phyloP scores from a whole-genome alignment of 257 asterid species.

The Striga asiatica region DNA sequence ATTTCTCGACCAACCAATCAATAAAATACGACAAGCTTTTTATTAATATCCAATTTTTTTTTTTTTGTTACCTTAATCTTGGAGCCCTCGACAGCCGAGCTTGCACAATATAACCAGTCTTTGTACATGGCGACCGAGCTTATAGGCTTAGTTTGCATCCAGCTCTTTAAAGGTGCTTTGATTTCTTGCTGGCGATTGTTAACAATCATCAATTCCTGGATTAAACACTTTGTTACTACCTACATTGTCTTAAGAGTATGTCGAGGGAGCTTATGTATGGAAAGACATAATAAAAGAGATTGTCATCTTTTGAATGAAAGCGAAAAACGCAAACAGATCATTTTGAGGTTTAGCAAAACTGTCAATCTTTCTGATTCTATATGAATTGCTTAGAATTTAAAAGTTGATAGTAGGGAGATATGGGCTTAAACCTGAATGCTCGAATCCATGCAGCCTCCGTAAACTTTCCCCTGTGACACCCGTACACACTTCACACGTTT shows the following conservation, averaged over 20 bases:
- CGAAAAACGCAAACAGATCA: no score
- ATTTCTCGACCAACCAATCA: slow-evolving; percentile 2
- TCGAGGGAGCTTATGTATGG: no score
- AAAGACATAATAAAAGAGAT: background rate
- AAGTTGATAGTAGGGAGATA: background rate
- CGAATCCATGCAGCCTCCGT: slow-evolving; percentile 74
- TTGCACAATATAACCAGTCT: slow-evolving; percentile 71
- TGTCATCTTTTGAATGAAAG: background rate
- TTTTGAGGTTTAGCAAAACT: no score
- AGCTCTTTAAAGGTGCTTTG: slow-evolving; percentile 60
- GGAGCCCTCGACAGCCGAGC: slow-evolving; percentile 55
- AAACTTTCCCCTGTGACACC: slow-evolving; percentile 57
- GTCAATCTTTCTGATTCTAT: background rate
- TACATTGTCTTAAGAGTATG: background rate
- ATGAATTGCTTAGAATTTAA: no score
- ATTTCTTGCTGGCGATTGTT: slow-evolving; percentile 64
- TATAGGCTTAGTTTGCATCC: slow-evolving; percentile 71
- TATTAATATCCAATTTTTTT: background rate
- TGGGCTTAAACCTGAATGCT: slow-evolving; percentile 48
- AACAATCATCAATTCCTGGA: slow-evolving; percentile 48
- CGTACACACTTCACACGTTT: slow-evolving; percentile 54
- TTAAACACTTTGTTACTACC: background rate
- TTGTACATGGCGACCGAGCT: slow-evolving; percentile 52
- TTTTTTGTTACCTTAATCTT: slow-evolving; percentile 53
- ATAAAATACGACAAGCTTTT: background rate